Base-by-base conservation (phyloP, 2,329 filamentous ascomycete species). In the Penicillium sp. region DNA sequence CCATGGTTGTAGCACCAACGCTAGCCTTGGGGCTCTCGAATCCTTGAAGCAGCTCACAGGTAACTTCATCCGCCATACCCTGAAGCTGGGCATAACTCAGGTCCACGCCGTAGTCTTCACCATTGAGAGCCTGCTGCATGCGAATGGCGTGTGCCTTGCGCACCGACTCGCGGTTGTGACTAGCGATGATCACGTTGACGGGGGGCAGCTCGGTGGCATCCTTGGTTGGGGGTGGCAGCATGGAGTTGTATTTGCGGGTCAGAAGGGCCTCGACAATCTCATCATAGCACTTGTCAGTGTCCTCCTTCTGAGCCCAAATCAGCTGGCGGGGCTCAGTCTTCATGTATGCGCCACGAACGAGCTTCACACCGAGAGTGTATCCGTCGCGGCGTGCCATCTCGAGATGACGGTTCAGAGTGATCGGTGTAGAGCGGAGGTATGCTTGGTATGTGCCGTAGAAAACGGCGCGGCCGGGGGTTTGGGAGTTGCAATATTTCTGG, bases 11-110 rank as follows among this genome's bases (percentile, higher is more conserved):
- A 37, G 52, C 50, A 22, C 52, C 52, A 11, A 56, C 56, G 20
- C 49, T 44, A 22, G 46, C 47, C 42, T 61, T 60, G 11, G 59
- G 55, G 16, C 50, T 61, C 57, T 58, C 60, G 58, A 60, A 68
- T 52, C 58, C 69, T 47, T 78, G 69, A 13, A 82, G 69, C 1
- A 83, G 65, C 29, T 75, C 73, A 55, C 78, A 77, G 47, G 85
- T 89, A 42, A 97, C 82, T 64, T 96, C 90, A 58, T 97, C 91
- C 1, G 91, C 91, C 91, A 97, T 97, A 32, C 91, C 90, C 73
- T 91, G 86, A 1, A 96, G 79, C 71, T 96, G 90, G 2, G 86
- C 86, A 66, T 88, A 89, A 28, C 72, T 70, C 2, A 81, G 68
- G 11, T 76, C 71, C 38, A 72, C 66, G 31, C 67, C 62, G 39